A percentile compares a stretch with the other conserved stretches of the same genome.
Conservation (phyloP, 306 rosid species). For the Quercus variabilis region DNA sequence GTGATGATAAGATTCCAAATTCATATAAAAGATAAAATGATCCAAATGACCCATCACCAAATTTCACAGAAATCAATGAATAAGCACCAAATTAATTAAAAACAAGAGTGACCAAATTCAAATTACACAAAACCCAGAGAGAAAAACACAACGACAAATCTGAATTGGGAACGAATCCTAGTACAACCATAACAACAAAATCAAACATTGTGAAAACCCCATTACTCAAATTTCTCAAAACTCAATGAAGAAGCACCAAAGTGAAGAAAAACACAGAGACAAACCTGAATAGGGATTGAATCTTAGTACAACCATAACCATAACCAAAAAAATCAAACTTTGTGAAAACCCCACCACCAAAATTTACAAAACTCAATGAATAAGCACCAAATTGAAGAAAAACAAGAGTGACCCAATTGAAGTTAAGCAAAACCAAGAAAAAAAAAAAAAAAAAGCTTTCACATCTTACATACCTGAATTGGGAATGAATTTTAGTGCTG, state of each 20-base stretch:
- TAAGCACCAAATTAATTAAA: not conserved
- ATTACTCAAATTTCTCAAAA: not conserved
- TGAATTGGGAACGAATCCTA: not conserved
- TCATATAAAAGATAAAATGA: not conserved
- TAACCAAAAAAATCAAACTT: no score
- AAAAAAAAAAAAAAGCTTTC: not conserved
- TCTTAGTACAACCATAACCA: no score
- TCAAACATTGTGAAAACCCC: not conserved
- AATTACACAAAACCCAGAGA: not conserved
- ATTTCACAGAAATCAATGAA: not conserved
- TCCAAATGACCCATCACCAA: not conserved
- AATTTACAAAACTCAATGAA: not conserved
- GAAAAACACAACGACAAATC: not conserved
- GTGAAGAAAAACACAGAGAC: no score
- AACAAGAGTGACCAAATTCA: not conserved
- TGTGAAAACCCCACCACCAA: no score
- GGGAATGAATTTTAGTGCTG: constrained; percentile 1
- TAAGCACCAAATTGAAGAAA: not conserved
- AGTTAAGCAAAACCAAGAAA: not conserved
- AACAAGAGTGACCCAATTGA: not conserved
- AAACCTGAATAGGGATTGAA: no score
- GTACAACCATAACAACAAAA: not conserved
- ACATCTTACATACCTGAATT: not conserved
- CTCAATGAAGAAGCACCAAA: no score
- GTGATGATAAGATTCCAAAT: not conserved